phyloP scores from a whole-genome alignment of 2,329 filamentous ascomycete genomes.

The Sporothrix mexicana region DNA sequence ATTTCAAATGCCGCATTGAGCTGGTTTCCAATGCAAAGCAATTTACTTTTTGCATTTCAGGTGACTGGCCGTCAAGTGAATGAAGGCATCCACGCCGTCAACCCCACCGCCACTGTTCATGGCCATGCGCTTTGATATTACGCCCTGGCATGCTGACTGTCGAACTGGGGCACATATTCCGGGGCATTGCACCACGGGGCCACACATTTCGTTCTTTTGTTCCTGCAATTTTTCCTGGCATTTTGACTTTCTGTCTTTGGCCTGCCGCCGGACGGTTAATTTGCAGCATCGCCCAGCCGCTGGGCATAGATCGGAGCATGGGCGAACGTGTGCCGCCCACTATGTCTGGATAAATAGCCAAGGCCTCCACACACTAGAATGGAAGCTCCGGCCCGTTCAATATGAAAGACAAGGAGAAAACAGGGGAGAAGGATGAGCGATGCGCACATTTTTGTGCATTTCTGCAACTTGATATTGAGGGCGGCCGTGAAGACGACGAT shows the following conservation, averaged over 20 bases:
- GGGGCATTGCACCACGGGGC: neutral
- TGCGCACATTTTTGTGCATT: neutral
- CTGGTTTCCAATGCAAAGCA: slow-evolving; percentile 5
- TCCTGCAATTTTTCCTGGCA: neutral
- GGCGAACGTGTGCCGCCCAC: neutral
- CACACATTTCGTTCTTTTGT: neutral
- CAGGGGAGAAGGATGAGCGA: neutral
- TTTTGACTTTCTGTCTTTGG: neutral
- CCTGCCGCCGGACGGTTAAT: neutral
- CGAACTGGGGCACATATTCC: slow-evolving; percentile 8
- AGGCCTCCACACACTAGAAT: neutral
- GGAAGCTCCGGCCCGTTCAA: neutral
- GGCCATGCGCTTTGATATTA: slow-evolving; percentile 1
- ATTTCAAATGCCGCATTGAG: slow-evolving; percentile 13
- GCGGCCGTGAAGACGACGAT: neutral
- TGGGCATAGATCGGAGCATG: neutral
- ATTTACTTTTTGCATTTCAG: neutral
- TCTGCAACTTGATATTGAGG: slow-evolving; percentile 6
- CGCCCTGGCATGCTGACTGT: neutral
- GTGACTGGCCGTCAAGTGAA: neutral
- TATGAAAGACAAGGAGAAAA: neutral
- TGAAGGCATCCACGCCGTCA: neutral
- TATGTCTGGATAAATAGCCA: slow-evolving; percentile 11
- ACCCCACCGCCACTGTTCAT: neutral
- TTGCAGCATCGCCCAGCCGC: neutral